Conservation (phyloP, 192 early-diverging fungal genomes). For the Mortierella antarctica region DNA sequence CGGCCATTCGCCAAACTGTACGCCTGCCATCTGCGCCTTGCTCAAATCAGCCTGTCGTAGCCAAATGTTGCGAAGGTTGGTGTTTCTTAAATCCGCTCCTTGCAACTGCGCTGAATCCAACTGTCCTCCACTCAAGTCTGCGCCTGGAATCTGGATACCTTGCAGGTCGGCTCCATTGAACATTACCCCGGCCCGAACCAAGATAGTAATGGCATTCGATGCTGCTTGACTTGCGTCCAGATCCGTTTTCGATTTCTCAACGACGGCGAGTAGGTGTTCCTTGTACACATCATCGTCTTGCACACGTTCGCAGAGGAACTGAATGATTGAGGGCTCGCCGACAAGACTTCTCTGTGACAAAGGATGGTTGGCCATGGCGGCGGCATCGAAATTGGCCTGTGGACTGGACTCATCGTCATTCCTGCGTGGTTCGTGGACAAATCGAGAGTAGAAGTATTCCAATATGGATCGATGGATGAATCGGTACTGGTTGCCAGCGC, state of each 20-base stretch:
- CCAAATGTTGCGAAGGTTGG: constrained; percentile 5
- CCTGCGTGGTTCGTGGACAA: neutral
- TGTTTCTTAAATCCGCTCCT: constrained; percentile 3
- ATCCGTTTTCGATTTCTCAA: constrained; percentile 8
- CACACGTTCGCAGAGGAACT: constrained; percentile 4
- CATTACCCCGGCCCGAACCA: constrained; percentile 5
- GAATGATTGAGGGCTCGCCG: neutral
- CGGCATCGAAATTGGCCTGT: neutral
- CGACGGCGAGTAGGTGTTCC: neutral
- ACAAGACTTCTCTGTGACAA: neutral
- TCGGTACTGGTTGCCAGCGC: neutral
- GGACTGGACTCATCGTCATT: neutral
- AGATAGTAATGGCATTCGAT: constrained; percentile 7
- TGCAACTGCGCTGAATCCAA: constrained; percentile 8
- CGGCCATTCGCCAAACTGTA: neutral
- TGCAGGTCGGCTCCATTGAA: constrained; percentile 7
- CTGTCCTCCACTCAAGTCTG: neutral
- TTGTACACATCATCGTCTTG: constrained; percentile 5
- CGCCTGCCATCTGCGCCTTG: neutral
- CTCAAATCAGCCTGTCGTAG: constrained; percentile 11
- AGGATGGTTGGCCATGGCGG: neutral
- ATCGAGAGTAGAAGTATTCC: constrained; percentile 8
- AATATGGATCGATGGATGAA: constrained; percentile 11
- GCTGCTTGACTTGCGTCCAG: neutral
- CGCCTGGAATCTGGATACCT: constrained; percentile 4